phyloP scores from a whole-genome alignment of 768 basidiomycete species.

The Podaxis carcinomalis region DNA sequence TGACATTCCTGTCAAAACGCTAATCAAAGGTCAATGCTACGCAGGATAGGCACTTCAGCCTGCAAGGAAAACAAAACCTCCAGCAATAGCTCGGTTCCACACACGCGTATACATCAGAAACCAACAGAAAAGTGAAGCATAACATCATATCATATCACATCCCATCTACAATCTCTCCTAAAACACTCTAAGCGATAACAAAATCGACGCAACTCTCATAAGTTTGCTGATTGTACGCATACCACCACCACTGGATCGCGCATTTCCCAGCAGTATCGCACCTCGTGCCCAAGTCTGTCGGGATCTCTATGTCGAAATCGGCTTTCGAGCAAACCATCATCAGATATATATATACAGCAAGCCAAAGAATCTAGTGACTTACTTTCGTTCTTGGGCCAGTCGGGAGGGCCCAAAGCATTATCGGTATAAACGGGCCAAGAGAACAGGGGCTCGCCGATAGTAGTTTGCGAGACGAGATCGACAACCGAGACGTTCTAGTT shows the following conservation, averaged over 20 bases:
- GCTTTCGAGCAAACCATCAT: constrained; percentile 13
- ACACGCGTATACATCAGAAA: neutral
- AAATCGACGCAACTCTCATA: constrained; percentile 34
- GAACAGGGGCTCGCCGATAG: constrained; percentile 26
- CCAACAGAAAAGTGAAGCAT: neutral
- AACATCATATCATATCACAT: neutral
- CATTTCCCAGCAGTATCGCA: constrained; percentile 27
- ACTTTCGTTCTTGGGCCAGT: constrained; percentile 34
- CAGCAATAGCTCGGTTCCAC: too few species aligned
- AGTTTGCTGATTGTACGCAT: constrained; percentile 24
- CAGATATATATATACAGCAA: neutral
- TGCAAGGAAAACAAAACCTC: too few species aligned
- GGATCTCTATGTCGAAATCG: constrained; percentile 25
- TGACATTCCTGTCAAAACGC: too few species aligned
- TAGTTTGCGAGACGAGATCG: constrained; percentile 23
- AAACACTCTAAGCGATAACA: constrained; percentile 7
- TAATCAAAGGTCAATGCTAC: too few species aligned
- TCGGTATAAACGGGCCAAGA: constrained; percentile 30
- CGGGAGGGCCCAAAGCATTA: constrained; percentile 22
- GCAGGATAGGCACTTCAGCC: too few species aligned
- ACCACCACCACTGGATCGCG: constrained; percentile 37
- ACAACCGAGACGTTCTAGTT: constrained; percentile 28
- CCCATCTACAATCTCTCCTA: neutral
- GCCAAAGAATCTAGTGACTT: constrained; percentile 3
- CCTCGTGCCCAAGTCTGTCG: constrained; percentile 21